Evolutionary conservation across 1,139 yeast genomes (phyloP).

Genomic region (Hansenula sp.): DNA sequence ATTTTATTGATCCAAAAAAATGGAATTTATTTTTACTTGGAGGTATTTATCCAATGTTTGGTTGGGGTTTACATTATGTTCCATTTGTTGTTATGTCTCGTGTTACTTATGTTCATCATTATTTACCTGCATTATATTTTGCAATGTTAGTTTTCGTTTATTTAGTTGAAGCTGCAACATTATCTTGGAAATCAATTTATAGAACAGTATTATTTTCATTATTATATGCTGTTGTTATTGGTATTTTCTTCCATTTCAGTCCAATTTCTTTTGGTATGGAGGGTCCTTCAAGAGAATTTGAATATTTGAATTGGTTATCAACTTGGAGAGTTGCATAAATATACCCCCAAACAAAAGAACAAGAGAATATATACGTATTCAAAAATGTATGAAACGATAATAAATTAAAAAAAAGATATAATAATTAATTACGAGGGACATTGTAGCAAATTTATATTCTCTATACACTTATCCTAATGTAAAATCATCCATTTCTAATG

Average conservation of each 20-base stretch:
- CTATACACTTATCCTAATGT: constrained; percentile 4
- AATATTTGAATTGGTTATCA: constrained; percentile 68
- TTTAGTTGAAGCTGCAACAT: constrained; percentile 46
- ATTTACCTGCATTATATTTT: constrained; percentile 93
- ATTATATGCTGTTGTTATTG: constrained; percentile 43
- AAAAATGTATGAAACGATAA: background rate
- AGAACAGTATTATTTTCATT: no score
- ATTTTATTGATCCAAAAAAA: constrained; percentile 45
- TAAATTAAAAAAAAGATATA: background rate
- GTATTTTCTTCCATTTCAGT: constrained; percentile 67
- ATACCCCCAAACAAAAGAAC: no score
- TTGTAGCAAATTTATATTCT: background rate
- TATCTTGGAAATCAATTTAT: no score
- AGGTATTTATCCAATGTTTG: constrained; percentile 85
- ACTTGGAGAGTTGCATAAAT: constrained; percentile 61
- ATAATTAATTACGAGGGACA: background rate
- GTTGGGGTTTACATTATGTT: constrained; percentile 90
- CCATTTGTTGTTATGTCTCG: constrained; percentile 96
- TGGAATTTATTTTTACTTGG: constrained; percentile 58
- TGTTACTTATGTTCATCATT: constrained; percentile 96
- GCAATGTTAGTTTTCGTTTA: constrained; percentile 82
- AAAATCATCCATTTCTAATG: constrained; percentile 21
- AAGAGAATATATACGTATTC: no score
- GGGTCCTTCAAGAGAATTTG: constrained; percentile 67
- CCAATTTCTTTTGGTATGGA: constrained; percentile 88